Evolutionary conservation across 306 rosid species (phyloP), one percentile per base, ranked within the genome.

Genomic region (Astragalus membranaceus): DNA sequence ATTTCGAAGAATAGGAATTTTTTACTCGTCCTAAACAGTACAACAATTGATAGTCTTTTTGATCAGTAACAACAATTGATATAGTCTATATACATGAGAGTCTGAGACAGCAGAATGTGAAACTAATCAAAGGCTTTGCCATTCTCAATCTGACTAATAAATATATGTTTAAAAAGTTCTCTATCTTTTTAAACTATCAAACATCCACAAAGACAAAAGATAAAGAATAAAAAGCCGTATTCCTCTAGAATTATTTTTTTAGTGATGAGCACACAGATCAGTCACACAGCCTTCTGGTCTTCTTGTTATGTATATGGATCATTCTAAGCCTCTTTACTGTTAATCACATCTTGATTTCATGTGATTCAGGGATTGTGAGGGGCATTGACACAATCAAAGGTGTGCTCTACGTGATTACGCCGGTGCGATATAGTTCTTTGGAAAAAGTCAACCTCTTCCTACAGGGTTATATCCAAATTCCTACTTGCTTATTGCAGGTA

Each of bases 401-500:
- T 57, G 48, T 88, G 72, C 82, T 94, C 52, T 87, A 83, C 78
- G 86, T 90, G 76, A 85, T 94, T 63, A 87, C 98, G 58, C 97
- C 98, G n/a, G 91, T 90, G 57, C 90, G 87, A 20, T 89, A 66
- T 50, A 84, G 69, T 83, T 74, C 90, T 75, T 81, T 94, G 78
- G 94, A 84, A 74, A 90, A 83, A 59, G 97, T 90, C 35, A 80
- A 90, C 80, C 85, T 90, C 50, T 75, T 94, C 67, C 80, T 90
- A 68, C 96, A 85, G 85, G 96, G 98, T 30, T 85, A 63, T 75
- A 81, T 94, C 62, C 92, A 88, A 80, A 84, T 88, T 87, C 98
- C 98, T 74, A 76, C 95, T 23, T 68, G 81, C 75, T 85, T 94
- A 72, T 77, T 90, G 82, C 92, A 90, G 95, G 98, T 82, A 81